phyloP scores from a whole-genome alignment of 495 filamentous ascomycete genomes.

The Neurospora sp. region DNA sequence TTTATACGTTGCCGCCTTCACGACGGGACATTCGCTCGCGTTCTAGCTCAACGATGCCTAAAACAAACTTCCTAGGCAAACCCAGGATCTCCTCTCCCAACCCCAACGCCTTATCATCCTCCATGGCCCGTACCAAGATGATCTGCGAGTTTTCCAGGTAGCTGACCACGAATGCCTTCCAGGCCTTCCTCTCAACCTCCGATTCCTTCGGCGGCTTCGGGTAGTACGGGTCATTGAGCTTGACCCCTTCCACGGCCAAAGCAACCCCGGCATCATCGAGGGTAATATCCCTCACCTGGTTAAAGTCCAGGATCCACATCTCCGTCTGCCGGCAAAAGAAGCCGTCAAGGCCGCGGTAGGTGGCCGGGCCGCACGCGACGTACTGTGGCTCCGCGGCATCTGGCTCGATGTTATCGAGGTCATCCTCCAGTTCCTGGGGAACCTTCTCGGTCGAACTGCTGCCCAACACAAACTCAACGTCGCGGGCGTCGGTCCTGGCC shows the following conservation, averaged over 20 bases:
- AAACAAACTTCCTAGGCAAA: constrained; percentile 1
- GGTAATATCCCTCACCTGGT: constrained; percentile 16
- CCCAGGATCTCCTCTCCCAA: neutral
- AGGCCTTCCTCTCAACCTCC: neutral
- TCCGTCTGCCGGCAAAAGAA: constrained; percentile 8
- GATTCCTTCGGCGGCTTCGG: constrained; percentile 11
- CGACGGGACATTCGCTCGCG: neutral
- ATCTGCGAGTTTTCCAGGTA: neutral
- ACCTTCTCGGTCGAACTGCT: neutral
- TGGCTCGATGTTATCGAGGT: neutral
- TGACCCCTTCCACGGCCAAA: constrained; percentile 10
- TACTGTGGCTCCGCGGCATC: neutral
- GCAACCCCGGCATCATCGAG: constrained; percentile 15
- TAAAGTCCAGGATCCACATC: constrained; percentile 20
- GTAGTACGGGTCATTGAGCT: constrained; percentile 14
- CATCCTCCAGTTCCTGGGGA: neutral
- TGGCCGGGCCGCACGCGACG: neutral
- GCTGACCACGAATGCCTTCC: neutral
- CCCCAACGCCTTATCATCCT: neutral
- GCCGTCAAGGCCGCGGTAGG: neutral
- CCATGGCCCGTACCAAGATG: neutral
- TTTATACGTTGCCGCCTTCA: neutral
- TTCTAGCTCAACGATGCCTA: neutral
- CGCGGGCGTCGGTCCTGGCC: constrained; percentile 7
- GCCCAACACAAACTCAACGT: constrained; percentile 15